Conservation (phyloP, 768 basidiomycete species). For the Suillus sp. region DNA sequence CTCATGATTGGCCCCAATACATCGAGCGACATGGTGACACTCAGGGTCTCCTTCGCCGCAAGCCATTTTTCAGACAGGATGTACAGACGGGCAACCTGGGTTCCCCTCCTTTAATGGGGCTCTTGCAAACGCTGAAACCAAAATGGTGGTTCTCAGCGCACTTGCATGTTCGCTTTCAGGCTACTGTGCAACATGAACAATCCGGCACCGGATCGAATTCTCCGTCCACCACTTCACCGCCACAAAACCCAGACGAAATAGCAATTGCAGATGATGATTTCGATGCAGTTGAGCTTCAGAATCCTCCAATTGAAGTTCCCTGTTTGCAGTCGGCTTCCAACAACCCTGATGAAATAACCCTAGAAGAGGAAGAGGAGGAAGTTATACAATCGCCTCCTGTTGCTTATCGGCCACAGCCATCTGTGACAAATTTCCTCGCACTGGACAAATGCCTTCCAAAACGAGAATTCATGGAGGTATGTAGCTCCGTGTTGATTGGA, state of each 20-base stretch:
- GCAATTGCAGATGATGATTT: slow-evolving; percentile 39
- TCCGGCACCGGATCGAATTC: slow-evolving; percentile 14
- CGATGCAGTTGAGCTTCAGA: slow-evolving; percentile 14
- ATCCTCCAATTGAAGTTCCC: slow-evolving; percentile 9
- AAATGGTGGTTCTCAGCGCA: slow-evolving; percentile 94
- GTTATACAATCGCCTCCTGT: slow-evolving; percentile 39
- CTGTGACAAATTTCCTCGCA: slow-evolving; percentile 79
- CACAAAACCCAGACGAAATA: slow-evolving; percentile 43
- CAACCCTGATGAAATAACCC: slow-evolving; percentile 55
- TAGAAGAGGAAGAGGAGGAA: slow-evolving; percentile 50
- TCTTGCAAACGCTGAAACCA: slow-evolving; percentile 73
- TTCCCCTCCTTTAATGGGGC: slow-evolving; percentile 81
- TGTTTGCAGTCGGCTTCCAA: slow-evolving; percentile 37
- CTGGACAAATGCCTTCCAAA: slow-evolving; percentile 85
- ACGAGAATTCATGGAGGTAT: slow-evolving; percentile 81
- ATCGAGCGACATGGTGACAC: slow-evolving; percentile 85
- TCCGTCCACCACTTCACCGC: neutral
- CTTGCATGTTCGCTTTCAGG: slow-evolving; percentile 86
- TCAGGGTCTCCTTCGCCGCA: slow-evolving; percentile 63
- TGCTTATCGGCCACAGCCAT: slow-evolving; percentile 15
- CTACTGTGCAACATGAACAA: slow-evolving; percentile 51
- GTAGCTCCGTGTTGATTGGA: slow-evolving; percentile 10
- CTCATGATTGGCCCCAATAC: slow-evolving; percentile 93
- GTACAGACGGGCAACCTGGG: slow-evolving; percentile 70
- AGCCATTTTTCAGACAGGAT: slow-evolving; percentile 77